Conservation (phyloP, 2,329 filamentous ascomycete genomes). For the Ceratocystis ficicola region DNA sequence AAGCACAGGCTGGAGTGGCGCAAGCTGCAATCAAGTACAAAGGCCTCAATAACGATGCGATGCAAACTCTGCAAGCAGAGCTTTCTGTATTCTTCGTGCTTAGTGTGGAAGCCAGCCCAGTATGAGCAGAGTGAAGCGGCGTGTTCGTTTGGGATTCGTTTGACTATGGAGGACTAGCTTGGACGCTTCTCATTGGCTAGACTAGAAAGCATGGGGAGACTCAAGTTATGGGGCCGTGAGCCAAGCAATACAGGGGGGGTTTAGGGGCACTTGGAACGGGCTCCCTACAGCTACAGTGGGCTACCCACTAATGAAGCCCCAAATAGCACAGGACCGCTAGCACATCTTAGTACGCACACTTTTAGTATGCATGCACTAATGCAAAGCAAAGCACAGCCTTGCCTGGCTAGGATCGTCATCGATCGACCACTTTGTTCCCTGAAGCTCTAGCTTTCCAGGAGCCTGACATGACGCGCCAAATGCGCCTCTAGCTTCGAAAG, state of each 20-base stretch:
- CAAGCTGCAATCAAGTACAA: not conserved
- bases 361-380: too few species aligned
- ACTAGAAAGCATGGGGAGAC: not conserved
- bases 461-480: conserved; percentile 5
- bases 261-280: not conserved
- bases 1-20: not conserved
- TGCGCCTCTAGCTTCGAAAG: not conserved
- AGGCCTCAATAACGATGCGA: not conserved
- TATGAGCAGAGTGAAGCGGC: conserved; percentile 10
- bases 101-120: not conserved
- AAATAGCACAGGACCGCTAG: not conserved
- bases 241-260: not conserved
- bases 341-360: too few species aligned
- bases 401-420: not conserved
- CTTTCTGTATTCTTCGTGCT: not conserved
- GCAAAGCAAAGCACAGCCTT: conserved; percentile 4
- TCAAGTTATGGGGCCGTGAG: not conserved
- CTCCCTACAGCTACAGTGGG: not conserved
- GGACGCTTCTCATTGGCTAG: not conserved
- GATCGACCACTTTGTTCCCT: not conserved
- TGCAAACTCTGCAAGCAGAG: not conserved
- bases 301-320: not conserved
- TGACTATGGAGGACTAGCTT: not conserved
- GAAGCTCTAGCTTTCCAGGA: conserved; percentile 3
- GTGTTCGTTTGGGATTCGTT: conserved; percentile 14